Evolutionary conservation across 495 filamentous ascomycete genomes (phyloP), one percentile per base, ranked within the genome.

Genomic region (Daldinia bambusicola): DNA sequence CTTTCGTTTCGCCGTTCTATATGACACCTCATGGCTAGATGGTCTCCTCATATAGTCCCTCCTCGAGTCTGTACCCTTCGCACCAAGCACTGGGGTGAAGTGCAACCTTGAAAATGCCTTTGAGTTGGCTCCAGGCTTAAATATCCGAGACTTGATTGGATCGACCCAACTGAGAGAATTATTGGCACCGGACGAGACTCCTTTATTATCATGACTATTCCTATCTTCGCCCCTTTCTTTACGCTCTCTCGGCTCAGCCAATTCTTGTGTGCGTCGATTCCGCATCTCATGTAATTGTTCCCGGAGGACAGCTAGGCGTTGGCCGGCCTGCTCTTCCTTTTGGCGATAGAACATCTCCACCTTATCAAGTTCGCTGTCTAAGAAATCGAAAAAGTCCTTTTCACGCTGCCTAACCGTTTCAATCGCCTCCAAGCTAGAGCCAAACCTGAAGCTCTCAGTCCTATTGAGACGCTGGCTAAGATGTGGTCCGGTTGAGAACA

Each of bases 201-300:
- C 74, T 8, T 73, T 66, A 38, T 61, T 57, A 26, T 73, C 65
- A 20, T 63, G 59, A 34, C 72, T 63, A 32, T 76, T 75, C 9
- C 67, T 48, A 1, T 77, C 76, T 36, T 69, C 72, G 10, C 45
- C 74, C 34, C 78, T 75, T 40, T 75, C 71, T 13, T 73, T 77
- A 40, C 64, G 69, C 26, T 58, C 70, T 72, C 78, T 81, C 0
- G 76, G 59, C 43, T 83, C 83, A 7, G 80, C 77, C n/a, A 96
- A 77, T 77, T 97, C 92, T 48, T 89, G 86, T 7, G 89, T 86
- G 22, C 94, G 87, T 9, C 90, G 85, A 76, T 93, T 91, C 22
- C 92, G 84, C 94, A 97, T 95, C 63, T 93, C 87, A 72, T 95
- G 93, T 45, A 97, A 81, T 76, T 97, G 94, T 30, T 91, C 88